A percentile compares a stretch with the other conserved stretches of the same genome.
Conservation (phyloP, 2,329 filamentous ascomycete genomes). For the Rachicladosporium sp. region DNA sequence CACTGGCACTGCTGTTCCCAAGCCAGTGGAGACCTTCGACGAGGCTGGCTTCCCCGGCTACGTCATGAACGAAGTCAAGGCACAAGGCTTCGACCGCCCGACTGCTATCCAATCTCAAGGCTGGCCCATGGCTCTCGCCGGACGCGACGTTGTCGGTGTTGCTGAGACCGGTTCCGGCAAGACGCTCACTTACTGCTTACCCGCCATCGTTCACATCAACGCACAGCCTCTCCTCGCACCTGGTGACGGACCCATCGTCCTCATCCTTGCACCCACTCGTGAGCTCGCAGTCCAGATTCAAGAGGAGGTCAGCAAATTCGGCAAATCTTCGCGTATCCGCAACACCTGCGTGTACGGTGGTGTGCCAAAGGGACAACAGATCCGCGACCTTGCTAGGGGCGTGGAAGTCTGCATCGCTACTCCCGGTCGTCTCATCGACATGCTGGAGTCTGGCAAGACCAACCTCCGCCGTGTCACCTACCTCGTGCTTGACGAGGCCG, state of each 20-base stretch:
- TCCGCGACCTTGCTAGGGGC: slow-evolving; percentile 84
- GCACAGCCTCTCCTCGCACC: slow-evolving; percentile 91
- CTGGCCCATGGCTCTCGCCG: slow-evolving; percentile 97
- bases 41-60: slow-evolving; percentile 95
- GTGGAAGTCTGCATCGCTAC: slow-evolving; percentile 99
- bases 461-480: slow-evolving; percentile 97
- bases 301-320: slow-evolving; percentile 96
- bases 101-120: slow-evolving; percentile 97
- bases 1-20: slow-evolving; percentile 68
- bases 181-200: slow-evolving; percentile 95
- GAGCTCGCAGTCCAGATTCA: slow-evolving; percentile 98
- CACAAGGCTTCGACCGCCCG: slow-evolving; percentile 84
- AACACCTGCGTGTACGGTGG: slow-evolving; percentile 99
- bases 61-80: slow-evolving; percentile 97
- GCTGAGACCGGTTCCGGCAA: slow-evolving; percentile 98
- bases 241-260: slow-evolving; percentile 90
- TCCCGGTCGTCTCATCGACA: slow-evolving; percentile 93
- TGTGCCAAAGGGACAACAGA: slow-evolving; percentile 95
- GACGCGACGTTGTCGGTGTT: slow-evolving; percentile 96
- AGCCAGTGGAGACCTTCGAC: slow-evolving; percentile 92
- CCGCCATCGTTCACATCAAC: slow-evolving; percentile 98
- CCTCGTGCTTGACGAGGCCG: slow-evolving; percentile 94
- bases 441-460: slow-evolving; percentile 95
- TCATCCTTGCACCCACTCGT: slow-evolving; percentile 91
- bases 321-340: slow-evolving; percentile 91